Conservation (phyloP, 2,329 filamentous ascomycete species). For the Phoma sp. region DNA sequence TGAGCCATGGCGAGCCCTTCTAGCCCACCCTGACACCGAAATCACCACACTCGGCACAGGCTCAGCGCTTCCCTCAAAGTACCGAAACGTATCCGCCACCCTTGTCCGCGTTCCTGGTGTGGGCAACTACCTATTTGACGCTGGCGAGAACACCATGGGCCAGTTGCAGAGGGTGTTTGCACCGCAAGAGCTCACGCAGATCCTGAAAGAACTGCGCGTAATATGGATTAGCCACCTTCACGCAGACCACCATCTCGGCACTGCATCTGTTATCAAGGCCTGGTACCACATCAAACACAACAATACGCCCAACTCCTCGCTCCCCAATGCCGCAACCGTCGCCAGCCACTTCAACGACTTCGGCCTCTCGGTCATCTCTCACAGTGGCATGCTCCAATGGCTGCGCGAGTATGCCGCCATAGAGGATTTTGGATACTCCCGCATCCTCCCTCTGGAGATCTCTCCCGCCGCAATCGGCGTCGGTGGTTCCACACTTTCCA, state of each 20-base stretch:
- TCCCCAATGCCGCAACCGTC: slow-evolving; percentile 42
- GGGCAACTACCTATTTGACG: slow-evolving; percentile 91
- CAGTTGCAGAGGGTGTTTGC: slow-evolving; percentile 80
- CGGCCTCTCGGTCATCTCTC: slow-evolving; percentile 66
- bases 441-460: slow-evolving; percentile 60
- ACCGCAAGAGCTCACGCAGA: slow-evolving; percentile 67
- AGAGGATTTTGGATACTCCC: slow-evolving; percentile 77
- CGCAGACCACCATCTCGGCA: slow-evolving; percentile 94
- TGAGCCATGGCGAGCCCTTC: slow-evolving; percentile 65
- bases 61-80: slow-evolving; percentile 87
- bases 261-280: slow-evolving; percentile 78
- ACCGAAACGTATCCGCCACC: slow-evolving; percentile 92
- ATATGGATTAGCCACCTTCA: slow-evolving; percentile 97
- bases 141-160: slow-evolving; percentile 89
- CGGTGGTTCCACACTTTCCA: slow-evolving; percentile 35
- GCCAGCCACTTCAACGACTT: slow-evolving; percentile 34
- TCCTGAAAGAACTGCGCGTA: slow-evolving; percentile 78
- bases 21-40: slow-evolving; percentile 79
- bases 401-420: slow-evolving; percentile 80
- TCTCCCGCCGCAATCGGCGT: slow-evolving; percentile 33
- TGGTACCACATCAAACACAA: slow-evolving; percentile 71
- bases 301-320: slow-evolving; percentile 36
- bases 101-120: slow-evolving; percentile 82
- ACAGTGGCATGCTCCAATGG: slow-evolving; percentile 75
- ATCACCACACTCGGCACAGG: slow-evolving; percentile 90